Base-by-base conservation (phyloP, 352 stramenopile species). In the Paralagenidium karlingii region DNA sequence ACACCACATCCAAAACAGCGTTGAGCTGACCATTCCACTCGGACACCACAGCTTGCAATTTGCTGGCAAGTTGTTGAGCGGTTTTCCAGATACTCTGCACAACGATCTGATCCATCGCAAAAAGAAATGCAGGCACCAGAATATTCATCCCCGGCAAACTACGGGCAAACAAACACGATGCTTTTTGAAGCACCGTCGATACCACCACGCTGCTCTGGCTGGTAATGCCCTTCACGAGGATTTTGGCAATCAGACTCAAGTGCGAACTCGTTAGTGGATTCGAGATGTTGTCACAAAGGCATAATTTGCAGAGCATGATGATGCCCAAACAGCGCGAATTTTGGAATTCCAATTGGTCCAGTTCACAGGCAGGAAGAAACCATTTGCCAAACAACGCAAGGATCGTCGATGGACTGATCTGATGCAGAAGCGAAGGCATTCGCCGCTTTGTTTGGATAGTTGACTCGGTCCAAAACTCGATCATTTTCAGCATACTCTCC, bases 351-450 rank as follows among this genome's bases (percentile, higher is more conserved):
- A 47, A 15, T 22, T 55, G 54, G 26, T 84, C 68, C 3, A 85
- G 43, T 33, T 92, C 78, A 34, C 78, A 92, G n/a, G 73, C 70
- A 6, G 76, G 75, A 18, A 92, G 42, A 34, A 92, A 88, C 78
- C 78, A 92, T 34, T 92, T 75, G 5, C 75, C 75, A 43, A 89
- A 88, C 7, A 92, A 51, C n/a, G 75, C 76, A 16, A 89, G 56
- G 24, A 92, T 47, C 2, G 78, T 92, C 6, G 75, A 89, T 7
- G 78, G 78, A 38, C 73, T 83, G 38, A 91, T 87, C 38, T 64
- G 65, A 10, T 70, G 68, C 32, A 88, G 44, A 8, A 63, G 56
- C 2, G 71, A 82, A 3, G 71, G 64, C 0, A 55, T 66, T 19
- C 34, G 51, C 5, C 71, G 70, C 37, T 67, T 62, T 24, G 63